A percentile compares a stretch with the other conserved stretches of the same genome.
Evolutionary conservation across 208 protist genomes (phyloP).

Genomic region (Trichomonas vaginalis): DNA sequence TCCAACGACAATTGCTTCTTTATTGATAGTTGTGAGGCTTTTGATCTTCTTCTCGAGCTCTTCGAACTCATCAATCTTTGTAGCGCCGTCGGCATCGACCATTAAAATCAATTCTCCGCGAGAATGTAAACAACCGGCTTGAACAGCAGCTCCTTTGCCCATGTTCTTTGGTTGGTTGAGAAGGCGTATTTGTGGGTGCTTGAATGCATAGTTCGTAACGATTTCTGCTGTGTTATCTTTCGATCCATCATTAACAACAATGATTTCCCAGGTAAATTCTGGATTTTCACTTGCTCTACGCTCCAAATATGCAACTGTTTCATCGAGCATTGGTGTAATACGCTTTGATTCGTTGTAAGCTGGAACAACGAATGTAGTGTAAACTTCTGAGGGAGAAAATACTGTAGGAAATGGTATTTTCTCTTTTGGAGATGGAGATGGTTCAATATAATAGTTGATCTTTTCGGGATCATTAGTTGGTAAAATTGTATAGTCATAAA

Average conservation of each 20-base stretch:
- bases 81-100: conserved; percentile 32
- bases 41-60: conserved; percentile 19
- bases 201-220: background rate
- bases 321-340: conserved; percentile 20
- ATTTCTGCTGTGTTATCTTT: conserved; percentile 20
- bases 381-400: background rate
- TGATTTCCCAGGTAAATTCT: conserved; percentile 23
- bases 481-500: background rate
- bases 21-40: background rate
- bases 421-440: background rate
- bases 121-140: conserved; percentile 13
- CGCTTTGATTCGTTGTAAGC: conserved; percentile 31
- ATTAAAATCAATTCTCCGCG: conserved; percentile 29
- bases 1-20: background rate
- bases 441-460: background rate
- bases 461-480: background rate
- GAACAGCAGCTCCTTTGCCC: conserved; percentile 30
- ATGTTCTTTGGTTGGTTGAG: conserved; percentile 13
- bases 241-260: conserved; percentile 32
- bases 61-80: conserved; percentile 22
- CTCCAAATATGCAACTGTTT: conserved; percentile 23
- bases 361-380: conserved; percentile 29
- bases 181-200: background rate
- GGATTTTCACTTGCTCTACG: background rate
- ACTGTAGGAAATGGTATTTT: background rate